Evolutionary conservation across 148 eudicot species (phyloP).

Genomic region (Salicornia ramosissima): DNA sequence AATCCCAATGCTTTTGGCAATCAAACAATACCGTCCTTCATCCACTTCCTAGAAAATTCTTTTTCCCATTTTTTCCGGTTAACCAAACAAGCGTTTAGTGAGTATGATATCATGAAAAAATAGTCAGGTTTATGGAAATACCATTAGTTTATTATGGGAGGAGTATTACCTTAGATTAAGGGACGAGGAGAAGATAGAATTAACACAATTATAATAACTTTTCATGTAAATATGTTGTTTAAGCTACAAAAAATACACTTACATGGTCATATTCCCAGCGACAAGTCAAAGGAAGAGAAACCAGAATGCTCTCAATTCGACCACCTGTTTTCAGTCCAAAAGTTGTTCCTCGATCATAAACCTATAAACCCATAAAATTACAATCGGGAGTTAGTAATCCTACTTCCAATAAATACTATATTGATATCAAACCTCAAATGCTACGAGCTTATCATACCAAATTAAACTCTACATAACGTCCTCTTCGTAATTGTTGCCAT

Average conservation of each 20-base stretch:
- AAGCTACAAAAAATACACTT: constrained; percentile 27
- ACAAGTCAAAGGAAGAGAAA: constrained; percentile 81
- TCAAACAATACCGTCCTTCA: too few relatives aligned
- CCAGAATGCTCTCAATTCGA: constrained; percentile 90
- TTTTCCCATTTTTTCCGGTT: too few relatives aligned
- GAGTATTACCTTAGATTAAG: background rate
- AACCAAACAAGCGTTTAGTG: too few relatives aligned
- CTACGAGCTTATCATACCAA: constrained; percentile 41
- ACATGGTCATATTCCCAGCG: constrained; percentile 99
- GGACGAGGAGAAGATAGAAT: background rate
- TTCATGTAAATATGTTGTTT: too few relatives aligned
- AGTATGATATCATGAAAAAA: too few relatives aligned
- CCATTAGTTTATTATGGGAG: background rate
- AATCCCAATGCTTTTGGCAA: too few relatives aligned
- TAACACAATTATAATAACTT: too few relatives aligned
- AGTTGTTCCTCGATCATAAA: constrained; percentile 94
- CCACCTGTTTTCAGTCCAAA: constrained; percentile 99
- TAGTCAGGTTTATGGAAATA: too few relatives aligned
- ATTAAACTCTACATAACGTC: constrained; percentile 94
- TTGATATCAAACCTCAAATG: background rate
- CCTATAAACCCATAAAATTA: constrained; percentile 31
- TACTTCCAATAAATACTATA: background rate
- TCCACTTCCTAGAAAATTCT: too few relatives aligned
- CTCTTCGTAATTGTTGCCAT: constrained; percentile 94
- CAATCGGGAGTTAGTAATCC: constrained; percentile 12